These are phyloP conservation scores for Wickerhamomyces sp. DNA, from an alignment of 1,139 yeast species.

Conservation along the genomic window DNA sequence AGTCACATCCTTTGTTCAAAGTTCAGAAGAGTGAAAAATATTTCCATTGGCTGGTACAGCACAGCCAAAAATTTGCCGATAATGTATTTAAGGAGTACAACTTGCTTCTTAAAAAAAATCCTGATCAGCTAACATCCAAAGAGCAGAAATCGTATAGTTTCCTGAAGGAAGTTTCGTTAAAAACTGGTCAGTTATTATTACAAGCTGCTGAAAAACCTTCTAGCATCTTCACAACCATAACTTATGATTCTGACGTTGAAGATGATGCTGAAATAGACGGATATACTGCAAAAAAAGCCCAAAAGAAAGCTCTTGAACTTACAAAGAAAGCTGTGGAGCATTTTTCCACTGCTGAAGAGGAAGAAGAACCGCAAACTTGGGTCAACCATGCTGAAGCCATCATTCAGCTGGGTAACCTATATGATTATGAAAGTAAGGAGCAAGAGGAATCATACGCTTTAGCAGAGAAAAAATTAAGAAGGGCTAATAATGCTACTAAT, in stretches of 20 bases:
- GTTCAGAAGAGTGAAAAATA: conserved; percentile 28
- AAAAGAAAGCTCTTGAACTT: conserved; percentile 43
- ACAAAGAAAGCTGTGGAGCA: conserved; percentile 54
- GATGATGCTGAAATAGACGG: conserved; percentile 33
- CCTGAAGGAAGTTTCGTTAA: conserved; percentile 38
- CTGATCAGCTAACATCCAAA: conserved; percentile 22
- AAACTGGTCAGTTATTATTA: conserved; percentile 58
- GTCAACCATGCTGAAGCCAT: conserved; percentile 81
- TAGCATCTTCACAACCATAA: conserved; percentile 48
- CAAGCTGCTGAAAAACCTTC: conserved; percentile 63
- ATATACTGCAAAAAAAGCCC: conserved; percentile 38
- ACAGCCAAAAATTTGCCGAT: conserved; percentile 39
- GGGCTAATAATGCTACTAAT: conserved; percentile 72
- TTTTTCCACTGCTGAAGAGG: conserved; percentile 56
- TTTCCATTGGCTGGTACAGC: conserved; percentile 55
- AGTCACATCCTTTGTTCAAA: conserved; percentile 52
- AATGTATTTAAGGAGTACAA: conserved; percentile 16
- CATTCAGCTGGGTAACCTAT: conserved; percentile 71
- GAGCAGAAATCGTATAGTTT: conserved; percentile 23
- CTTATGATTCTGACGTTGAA: conserved; percentile 53
- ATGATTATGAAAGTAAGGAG: conserved; percentile 56
- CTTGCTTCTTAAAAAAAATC: conserved; percentile 20
- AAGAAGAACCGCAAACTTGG: conserved; percentile 77
- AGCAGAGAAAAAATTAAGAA: conserved; percentile 60
- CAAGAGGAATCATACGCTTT: conserved; percentile 60